These are phyloP conservation scores for Kwoniella shivajii DNA, from an alignment of 1,284 basidiomycete genomes.

Conservation along the genomic window DNA sequence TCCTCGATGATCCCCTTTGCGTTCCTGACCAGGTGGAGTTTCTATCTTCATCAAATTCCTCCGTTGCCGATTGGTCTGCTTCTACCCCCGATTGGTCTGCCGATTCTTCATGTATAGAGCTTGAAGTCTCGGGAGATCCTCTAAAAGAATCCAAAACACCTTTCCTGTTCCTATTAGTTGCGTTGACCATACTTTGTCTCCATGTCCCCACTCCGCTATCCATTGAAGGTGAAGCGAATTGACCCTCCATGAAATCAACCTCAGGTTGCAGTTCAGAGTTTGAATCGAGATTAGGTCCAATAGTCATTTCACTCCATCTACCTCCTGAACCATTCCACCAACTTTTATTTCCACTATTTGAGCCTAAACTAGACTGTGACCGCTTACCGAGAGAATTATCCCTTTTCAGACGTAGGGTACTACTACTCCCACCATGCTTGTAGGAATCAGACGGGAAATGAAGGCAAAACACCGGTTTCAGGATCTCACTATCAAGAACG, in stretches of 20 bases:
- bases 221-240: conserved; percentile 18
- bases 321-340: conserved; percentile 28
- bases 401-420: conserved; percentile 28
- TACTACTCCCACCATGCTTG: conserved; percentile 14
- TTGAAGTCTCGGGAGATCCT: not conserved
- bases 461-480: conserved; percentile 36
- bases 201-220: not conserved
- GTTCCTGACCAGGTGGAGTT: conserved; percentile 32
- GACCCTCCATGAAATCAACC: conserved; percentile 28
- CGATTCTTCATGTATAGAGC: not conserved
- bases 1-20: conserved; percentile 4
- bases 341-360: conserved; percentile 7
- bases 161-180: conserved; percentile 1
- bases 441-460: conserved; percentile 20
- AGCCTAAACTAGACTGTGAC: conserved; percentile 16
- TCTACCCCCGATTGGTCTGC: not conserved
- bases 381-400: conserved; percentile 17
- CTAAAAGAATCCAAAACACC: conserved; percentile 7
- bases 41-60: conserved; percentile 8
- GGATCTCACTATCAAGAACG: not conserved
- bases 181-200: not conserved
- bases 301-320: conserved; percentile 29
- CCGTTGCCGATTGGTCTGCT: not conserved
- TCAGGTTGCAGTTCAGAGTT: conserved; percentile 8
- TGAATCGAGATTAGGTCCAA: not conserved